Evolutionary conservation across 768 basidiomycete species (phyloP), one percentile per base, ranked within the genome.

Genomic region (Clathrus columnatus): DNA sequence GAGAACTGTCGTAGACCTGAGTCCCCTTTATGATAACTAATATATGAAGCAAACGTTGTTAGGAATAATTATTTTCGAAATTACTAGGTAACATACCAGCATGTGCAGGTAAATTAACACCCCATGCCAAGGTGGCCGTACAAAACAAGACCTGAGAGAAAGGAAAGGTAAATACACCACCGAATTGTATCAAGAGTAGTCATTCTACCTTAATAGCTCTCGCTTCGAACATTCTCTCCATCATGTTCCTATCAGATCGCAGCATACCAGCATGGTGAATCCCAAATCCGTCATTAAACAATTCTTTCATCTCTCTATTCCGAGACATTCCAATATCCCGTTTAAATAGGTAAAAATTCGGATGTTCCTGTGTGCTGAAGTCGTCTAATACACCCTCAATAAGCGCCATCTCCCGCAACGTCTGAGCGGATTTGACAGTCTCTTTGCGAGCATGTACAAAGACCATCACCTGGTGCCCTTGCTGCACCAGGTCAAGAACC

Each of bases 211-310:
- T 99, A 69, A 97, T 92, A 7, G 81, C 87, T 64, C 82, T 80
- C 16, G 87, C 85, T 63, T 87, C 88, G 59, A 99, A 98, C 82
- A 97, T 81, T 63, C 80, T 78, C 69, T 98, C 96, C 82, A 88
- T 93, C 76, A 97, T 81, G 66, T 91, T 97, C 61, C 96, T 77
- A 65, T 99, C 96, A 6, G 85, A 81, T 47, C 96, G 77, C 58
- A 99, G 70, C 96, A 99, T 98, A 3, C 96, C 96, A 32, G 96
- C 96, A 70, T 99, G 96, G 68, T 97, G 95, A 46, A 99, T 97
- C 10, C 94, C 96, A 65, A 98, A 94, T 4, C 96, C 96, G 59
- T 72, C 68, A 56, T 92, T 89, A 63, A 96, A 96, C 16, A 99
- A 75, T 61, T 87, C 81, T 67, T 88, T 95, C 93, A 99, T 91